Base-by-base conservation (phyloP, 257 asterid species). In the Nicotiana tabacum region DNA sequence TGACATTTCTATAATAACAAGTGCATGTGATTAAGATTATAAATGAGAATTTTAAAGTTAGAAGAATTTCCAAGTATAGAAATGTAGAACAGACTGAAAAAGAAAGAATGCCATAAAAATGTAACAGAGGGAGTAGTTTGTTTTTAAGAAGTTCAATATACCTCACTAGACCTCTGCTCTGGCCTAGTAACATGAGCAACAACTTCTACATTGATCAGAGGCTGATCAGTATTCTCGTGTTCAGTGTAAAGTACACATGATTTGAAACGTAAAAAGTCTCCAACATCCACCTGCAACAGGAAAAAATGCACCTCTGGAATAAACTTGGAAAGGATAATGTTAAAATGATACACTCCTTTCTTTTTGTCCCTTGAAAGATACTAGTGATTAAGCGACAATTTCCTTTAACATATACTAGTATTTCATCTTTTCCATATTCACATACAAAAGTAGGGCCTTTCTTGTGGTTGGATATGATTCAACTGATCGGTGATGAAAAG, bases 151-250 rank as follows among this genome's bases (percentile, higher is more conserved):
- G 86, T 65, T 43, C 58, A 66, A 39, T 66, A 81, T 93, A 95
- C 98, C 99, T 96, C 99, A 82, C 97, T 96, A 39, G 98, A 91
- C 89, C 95, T 91, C 48, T 92, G 84, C 82, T 96, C 98, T 13
- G 99, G 99, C 89, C 98, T 90, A 9, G 97, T 94, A 82, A 96
- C 99, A 86, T 93, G 99, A 27, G 99, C 99, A 70, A 92, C 94
- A 62, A 94, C 98, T 92, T 96, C 98, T 74, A 96, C 84, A 77
- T 89, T 88, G 86, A 96, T 96, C 48, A 92, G 83, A 10, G 98
- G 99, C 87, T 82, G 92, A 81, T 93, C 95, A 0, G 93, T 85
- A 79, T 85, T 83, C 83, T 96, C 92, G 57, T 84, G 81, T 80
- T 96, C 98, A 35, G 99, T 94, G 85, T 93, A 93, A 90, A 96